Evolutionary conservation across 345 rosid species (phyloP).

Genomic region (Linum trigynum): DNA sequence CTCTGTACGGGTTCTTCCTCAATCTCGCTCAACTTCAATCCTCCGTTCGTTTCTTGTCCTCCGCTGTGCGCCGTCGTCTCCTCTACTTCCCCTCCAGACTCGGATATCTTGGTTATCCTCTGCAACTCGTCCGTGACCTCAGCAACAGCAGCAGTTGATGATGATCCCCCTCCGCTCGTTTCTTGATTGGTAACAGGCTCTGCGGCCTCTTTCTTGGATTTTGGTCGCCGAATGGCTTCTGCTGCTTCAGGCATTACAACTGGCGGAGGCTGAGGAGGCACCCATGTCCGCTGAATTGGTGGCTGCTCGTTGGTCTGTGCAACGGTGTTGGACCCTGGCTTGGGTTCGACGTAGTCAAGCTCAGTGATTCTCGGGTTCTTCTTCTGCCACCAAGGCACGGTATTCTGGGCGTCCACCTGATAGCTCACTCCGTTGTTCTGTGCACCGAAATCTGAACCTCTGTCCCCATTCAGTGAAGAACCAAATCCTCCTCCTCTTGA

Average conservation of each 20-base stretch:
- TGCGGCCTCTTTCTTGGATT: slow-evolving; percentile 47
- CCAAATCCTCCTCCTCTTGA: slow-evolving; percentile 29
- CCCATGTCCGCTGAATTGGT: slow-evolving; percentile 61
- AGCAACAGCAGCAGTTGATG: slow-evolving; percentile 20
- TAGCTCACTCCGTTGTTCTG: slow-evolving; percentile 34
- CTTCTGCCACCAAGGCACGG: slow-evolving; percentile 66
- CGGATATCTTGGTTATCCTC: slow-evolving; percentile 59
- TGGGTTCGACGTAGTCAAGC: slow-evolving; percentile 46
- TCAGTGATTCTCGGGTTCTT: slow-evolving; percentile 55
- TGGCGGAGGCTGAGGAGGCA: slow-evolving; percentile 94
- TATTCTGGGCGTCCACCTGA: slow-evolving; percentile 28
- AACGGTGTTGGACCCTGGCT: slow-evolving; percentile 21
- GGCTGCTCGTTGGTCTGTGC: slow-evolving; percentile 34
- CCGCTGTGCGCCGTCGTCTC: slow-evolving; percentile 17
- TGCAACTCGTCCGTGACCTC: slow-evolving; percentile 53
- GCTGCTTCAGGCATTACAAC: slow-evolving; percentile 89
- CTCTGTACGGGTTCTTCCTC: slow-evolving; percentile 41
- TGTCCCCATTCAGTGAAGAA: slow-evolving; percentile 25
- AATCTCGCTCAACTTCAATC: slow-evolving; percentile 39
- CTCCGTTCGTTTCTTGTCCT: slow-evolving; percentile 23
- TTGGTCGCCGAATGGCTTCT: slow-evolving; percentile 85
- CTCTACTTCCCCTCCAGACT: slow-evolving; percentile 42
- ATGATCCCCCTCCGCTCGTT: slow-evolving; percentile 28
- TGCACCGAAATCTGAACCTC: slow-evolving; percentile 27
- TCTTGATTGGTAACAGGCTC: too few relatives aligned